phyloP scores from a whole-genome alignment of 2,329 filamentous ascomycete species.

The Helicocarpus griseus region DNA sequence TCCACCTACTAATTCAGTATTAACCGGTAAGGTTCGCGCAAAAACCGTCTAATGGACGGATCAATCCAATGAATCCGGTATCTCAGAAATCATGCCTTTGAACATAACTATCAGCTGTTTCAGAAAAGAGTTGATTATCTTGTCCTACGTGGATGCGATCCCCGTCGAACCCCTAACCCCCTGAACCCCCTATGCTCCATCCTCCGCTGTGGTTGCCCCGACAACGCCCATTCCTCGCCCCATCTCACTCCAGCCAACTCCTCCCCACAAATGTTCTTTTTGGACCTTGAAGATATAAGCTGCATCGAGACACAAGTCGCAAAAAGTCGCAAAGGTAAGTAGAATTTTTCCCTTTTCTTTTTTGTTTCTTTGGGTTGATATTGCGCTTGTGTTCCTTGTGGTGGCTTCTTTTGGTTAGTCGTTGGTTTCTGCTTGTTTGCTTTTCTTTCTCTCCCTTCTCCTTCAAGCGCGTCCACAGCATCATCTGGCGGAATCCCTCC shows the following conservation, averaged over 20 bases:
- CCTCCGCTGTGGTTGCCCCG: neutral
- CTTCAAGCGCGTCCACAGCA: neutral
- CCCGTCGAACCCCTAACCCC: too few relatives aligned
- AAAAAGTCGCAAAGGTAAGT: neutral
- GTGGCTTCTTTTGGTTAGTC: neutral
- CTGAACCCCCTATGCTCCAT: neutral
- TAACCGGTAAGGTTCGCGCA: too few relatives aligned
- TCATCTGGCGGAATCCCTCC: too few relatives aligned
- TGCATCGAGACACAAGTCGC: neutral
- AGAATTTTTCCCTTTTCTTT: neutral
- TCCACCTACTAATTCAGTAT: too few relatives aligned
- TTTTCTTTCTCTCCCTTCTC: neutral
- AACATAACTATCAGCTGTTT: too few relatives aligned
- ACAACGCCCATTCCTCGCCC: neutral
- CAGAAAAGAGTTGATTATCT: too few relatives aligned
- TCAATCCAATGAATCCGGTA: too few relatives aligned
- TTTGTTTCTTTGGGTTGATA: neutral
- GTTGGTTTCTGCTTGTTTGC: neutral
- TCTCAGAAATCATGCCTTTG: too few relatives aligned
- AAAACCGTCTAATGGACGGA: too few relatives aligned
- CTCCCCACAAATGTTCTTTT: neutral
- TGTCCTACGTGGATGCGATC: too few relatives aligned
- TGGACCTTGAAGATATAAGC: neutral
- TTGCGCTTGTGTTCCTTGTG: neutral
- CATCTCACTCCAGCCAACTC: neutral